A percentile compares a stretch with the other conserved stretches of the same genome.
phyloP scores from a whole-genome alignment of 768 basidiomycete genomes.

The Rhodotorula toruloides region DNA sequence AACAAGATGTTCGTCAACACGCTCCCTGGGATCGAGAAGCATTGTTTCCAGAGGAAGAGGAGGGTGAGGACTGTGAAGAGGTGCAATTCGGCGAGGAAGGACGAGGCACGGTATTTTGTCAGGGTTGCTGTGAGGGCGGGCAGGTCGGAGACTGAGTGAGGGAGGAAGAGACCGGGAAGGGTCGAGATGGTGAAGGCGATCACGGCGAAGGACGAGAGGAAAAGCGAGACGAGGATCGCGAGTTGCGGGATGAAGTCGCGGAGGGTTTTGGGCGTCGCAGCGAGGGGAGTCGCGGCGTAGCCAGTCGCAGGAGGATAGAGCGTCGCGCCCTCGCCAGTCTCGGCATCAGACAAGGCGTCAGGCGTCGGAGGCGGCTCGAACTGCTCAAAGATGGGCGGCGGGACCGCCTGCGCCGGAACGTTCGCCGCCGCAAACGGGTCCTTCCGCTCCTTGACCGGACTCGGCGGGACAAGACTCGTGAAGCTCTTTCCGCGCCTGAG shows the following conservation, averaged over 20 bases:
- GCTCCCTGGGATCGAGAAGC: slow-evolving; percentile 42
- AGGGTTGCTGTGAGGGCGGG: slow-evolving; percentile 31
- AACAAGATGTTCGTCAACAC: slow-evolving; percentile 43
- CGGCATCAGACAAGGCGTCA: neutral
- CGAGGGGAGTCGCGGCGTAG: neutral
- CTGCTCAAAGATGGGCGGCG: slow-evolving; percentile 26
- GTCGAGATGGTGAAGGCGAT: slow-evolving; percentile 39
- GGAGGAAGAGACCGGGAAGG: slow-evolving; percentile 38
- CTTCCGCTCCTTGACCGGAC: slow-evolving; percentile 10
- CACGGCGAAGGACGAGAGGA: slow-evolving; percentile 40
- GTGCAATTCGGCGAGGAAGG: slow-evolving; percentile 36
- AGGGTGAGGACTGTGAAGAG: slow-evolving; percentile 38
- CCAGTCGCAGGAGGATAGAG: slow-evolving; percentile 5
- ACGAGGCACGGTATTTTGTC: slow-evolving; percentile 36
- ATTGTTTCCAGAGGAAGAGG: slow-evolving; percentile 44
- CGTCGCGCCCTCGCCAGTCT: neutral
- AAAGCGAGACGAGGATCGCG: slow-evolving; percentile 38
- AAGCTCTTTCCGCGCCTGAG: slow-evolving; percentile 33
- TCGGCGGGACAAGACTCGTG: slow-evolving; percentile 15
- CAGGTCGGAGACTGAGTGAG: slow-evolving; percentile 40
- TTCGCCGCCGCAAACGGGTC: slow-evolving; percentile 11
- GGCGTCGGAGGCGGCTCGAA: slow-evolving; percentile 23
- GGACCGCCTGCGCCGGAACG: neutral
- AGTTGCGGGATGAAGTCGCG: slow-evolving; percentile 39
- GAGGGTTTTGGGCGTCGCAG: neutral